phyloP scores from a whole-genome alignment of 2,329 filamentous ascomycete species.

The Myriosclerotinia scirpicola region DNA sequence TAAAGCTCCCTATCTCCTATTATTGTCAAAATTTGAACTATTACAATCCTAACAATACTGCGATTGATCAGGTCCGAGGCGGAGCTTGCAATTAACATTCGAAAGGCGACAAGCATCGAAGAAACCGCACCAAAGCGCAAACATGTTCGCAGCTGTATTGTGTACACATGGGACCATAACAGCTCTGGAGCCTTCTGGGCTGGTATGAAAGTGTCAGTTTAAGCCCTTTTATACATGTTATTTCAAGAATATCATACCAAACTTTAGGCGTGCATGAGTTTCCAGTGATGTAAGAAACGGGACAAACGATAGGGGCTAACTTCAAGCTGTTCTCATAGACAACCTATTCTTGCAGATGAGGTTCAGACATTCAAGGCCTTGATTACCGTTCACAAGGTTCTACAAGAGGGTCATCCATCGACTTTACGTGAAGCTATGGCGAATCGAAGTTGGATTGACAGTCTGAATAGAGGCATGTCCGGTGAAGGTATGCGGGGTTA shows the following conservation, averaged over 20 bases:
- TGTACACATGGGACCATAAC: conserved; percentile 99
- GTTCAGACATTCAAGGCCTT: conserved; percentile 98
- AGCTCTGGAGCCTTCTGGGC: conserved; percentile 94
- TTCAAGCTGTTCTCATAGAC: conserved; percentile 52
- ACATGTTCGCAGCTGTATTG: conserved; percentile 96
- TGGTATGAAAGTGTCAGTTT: conserved; percentile 91
- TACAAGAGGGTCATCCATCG: conserved; percentile 92
- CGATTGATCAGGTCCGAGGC: conserved; percentile 57
- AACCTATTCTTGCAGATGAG: conserved; percentile 97
- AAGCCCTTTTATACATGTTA: conserved; percentile 7
- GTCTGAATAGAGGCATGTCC: conserved; percentile 76
- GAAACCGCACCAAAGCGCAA: conserved; percentile 74
- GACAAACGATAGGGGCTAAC: conserved; percentile 22
- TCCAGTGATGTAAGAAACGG: conserved; percentile 19
- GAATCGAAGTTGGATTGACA: conserved; percentile 89
- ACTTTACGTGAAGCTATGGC: conserved; percentile 85
- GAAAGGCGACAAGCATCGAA: conserved; percentile 67
- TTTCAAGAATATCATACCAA: not conserved
- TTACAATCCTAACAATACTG: conserved; percentile 28
- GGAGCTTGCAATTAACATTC: conserved; percentile 68
- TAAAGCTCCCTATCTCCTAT: conserved; percentile 8
- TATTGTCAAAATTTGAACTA: conserved; percentile 6
- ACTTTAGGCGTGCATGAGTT: not conserved
- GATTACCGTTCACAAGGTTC: conserved; percentile 94
- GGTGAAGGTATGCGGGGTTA: conserved; percentile 90